Base-by-base conservation (phyloP, 2,329 filamentous ascomycete genomes). In the Didymosphaeria variabile region DNA sequence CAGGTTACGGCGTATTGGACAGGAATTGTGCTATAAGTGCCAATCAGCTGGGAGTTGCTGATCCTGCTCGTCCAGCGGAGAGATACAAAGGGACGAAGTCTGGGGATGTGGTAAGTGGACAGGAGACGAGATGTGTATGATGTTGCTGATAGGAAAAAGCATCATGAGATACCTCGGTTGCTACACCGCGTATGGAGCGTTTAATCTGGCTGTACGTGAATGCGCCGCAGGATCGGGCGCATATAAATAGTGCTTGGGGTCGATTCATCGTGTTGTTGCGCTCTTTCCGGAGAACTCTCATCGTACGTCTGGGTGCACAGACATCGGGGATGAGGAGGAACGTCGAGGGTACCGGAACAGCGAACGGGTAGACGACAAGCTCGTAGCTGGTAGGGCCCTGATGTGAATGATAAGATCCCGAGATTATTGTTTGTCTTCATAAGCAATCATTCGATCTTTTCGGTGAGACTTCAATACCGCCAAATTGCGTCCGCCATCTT, bases 401-500 rank as follows among this genome's bases (percentile, higher is more conserved):
- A 5, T 31, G n/a, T 31, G 10, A n/a, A 17, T 2, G 9, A 19
- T 32, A 21, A 12, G 12, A 34, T 12, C 3, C 8, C 21, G n/a
- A 12, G 7, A 44, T 10, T 44, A 17, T n/a, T 9, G 29, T 50
- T 9, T 13, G 17, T 50, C 15, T 34, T 50, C 5, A 32, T 17
- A 17, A 7, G 5, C 8, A 5, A 50, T 12, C 29, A 17, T 4
- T 29, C 19, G 13, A 49, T 3, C 3, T 32, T 10, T n/a, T 5
- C 13, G 8, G 46, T 23, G 23, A 8, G 13, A 49, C 31, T n/a
- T 66, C 46, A 68, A 5, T 71, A 64, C 68, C 92, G 85, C 87
- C 92, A 97, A 57, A 97, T 93, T n/a, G 93, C 94, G 85, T 98
- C 94, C 9, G 92, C 88, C 89, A 98, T 94, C 75, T 86, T 90